These are phyloP conservation scores for Hymenoscyphus albidus DNA, from an alignment of 2,329 filamentous ascomycete species.

Conservation along the genomic window DNA sequence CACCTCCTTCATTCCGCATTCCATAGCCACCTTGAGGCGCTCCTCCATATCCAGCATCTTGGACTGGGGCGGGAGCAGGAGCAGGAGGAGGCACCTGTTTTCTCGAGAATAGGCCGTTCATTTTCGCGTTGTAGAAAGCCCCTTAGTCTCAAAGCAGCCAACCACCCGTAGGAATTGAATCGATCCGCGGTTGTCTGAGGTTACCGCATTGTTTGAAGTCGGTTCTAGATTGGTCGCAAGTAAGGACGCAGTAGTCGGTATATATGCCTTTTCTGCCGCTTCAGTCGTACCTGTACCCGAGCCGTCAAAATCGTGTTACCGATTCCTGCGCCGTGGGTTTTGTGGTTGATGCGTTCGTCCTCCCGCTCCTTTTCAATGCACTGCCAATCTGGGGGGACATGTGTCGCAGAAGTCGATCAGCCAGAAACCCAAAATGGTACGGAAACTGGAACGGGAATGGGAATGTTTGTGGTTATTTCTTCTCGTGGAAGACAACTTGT, in stretches of 20 bases:
- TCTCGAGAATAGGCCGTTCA: slow-evolving; percentile 12
- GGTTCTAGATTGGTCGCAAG: neutral
- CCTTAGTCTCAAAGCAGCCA: neutral
- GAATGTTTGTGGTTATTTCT: neutral
- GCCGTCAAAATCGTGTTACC: neutral
- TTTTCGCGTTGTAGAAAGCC: neutral
- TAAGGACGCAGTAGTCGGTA: neutral
- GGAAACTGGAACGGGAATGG: neutral
- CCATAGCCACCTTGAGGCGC: slow-evolving; percentile 17
- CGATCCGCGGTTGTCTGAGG: neutral
- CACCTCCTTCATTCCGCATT: slow-evolving; percentile 9
- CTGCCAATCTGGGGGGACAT: neutral
- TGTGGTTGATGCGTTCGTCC: neutral
- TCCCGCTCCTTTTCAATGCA: neutral
- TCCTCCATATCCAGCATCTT: slow-evolving; percentile 21
- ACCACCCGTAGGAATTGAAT: neutral
- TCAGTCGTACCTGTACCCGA: neutral
- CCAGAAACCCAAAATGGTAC: neutral
- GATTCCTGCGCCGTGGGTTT: neutral
- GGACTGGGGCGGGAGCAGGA: slow-evolving; percentile 14
- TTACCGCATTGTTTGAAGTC: slow-evolving; percentile 9
- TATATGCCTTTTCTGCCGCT: neutral
- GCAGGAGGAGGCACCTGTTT: slow-evolving; percentile 20
- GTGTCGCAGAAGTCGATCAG: neutral
- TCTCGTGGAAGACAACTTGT: neutral